Evolutionary conservation across 805 yeast genomes (phyloP).

Genomic region (Starmerella bombicola): DNA sequence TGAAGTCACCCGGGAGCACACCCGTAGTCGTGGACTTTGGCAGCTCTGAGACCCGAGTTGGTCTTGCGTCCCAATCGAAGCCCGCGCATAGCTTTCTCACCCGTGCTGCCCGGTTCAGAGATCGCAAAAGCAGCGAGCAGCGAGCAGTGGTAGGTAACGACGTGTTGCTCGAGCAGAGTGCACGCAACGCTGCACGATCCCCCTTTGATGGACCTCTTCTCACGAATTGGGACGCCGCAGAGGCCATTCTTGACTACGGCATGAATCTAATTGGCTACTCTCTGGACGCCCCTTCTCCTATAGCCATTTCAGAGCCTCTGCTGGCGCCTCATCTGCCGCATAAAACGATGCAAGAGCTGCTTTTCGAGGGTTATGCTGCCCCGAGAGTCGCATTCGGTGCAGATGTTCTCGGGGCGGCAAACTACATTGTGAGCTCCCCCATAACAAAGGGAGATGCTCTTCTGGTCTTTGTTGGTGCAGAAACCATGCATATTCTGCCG

Average conservation of each 20-base stretch:
- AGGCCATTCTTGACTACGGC: slow-evolving; percentile 68
- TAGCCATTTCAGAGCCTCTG: slow-evolving; percentile 66
- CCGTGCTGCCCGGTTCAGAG: slow-evolving; percentile 60
- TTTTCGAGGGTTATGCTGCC: slow-evolving; percentile 71
- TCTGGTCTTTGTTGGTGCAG: slow-evolving; percentile 74
- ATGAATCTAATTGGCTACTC: slow-evolving; percentile 65
- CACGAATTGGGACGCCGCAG: slow-evolving; percentile 87
- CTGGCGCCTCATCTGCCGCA: slow-evolving; percentile 64
- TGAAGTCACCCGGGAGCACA: not conserved
- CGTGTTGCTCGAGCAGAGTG: slow-evolving; percentile 53
- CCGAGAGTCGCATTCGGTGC: slow-evolving; percentile 71
- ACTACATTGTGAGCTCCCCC: slow-evolving; percentile 28
- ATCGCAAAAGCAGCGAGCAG: slow-evolving; percentile 45
- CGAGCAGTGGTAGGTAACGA: slow-evolving; percentile 77
- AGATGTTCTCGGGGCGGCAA: slow-evolving; percentile 67
- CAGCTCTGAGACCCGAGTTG: slow-evolving; percentile 35
- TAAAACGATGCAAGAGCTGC: slow-evolving; percentile 58
- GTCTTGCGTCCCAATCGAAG: slow-evolving; percentile 24
- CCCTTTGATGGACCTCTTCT: slow-evolving; percentile 82
- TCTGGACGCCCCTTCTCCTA: slow-evolving; percentile 39
- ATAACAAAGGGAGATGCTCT: slow-evolving; percentile 36
- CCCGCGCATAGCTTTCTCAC: slow-evolving; percentile 59
- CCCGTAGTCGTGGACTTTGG: slow-evolving; percentile 92
- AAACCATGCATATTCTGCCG: slow-evolving; percentile 72
- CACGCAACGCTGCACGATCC: slow-evolving; percentile 53